A percentile compares a stretch with the other conserved stretches of the same genome.
phyloP scores from a whole-genome alignment of 352 stramenopile species.

The Globisporangium iwayamae region DNA sequence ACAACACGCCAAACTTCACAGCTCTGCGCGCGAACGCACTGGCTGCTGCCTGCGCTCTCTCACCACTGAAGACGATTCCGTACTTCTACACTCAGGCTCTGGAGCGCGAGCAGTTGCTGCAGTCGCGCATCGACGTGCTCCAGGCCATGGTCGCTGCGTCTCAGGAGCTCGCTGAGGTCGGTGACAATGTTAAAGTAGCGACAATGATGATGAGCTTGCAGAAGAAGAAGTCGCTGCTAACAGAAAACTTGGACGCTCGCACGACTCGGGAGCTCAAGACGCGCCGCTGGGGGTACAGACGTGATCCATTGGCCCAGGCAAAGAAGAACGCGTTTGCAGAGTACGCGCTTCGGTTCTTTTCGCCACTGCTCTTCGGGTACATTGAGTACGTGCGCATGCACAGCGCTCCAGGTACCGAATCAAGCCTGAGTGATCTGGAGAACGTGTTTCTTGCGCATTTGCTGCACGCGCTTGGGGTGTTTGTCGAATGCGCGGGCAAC shows the following conservation, averaged over 20 bases:
- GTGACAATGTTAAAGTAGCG: conserved; percentile 21
- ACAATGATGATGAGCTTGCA: background rate
- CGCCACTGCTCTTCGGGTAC: conserved; percentile 71
- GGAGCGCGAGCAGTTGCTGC: conserved; percentile 69
- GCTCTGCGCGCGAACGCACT: conserved; percentile 43
- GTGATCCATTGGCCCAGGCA: conserved; percentile 35
- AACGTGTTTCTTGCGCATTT: conserved; percentile 68
- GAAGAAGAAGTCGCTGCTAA: conserved; percentile 38
- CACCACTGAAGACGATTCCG: conserved; percentile 39
- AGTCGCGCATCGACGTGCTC: conserved; percentile 65
- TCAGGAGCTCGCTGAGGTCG: conserved; percentile 64
- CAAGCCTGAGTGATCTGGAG: conserved; percentile 47
- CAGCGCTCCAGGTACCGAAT: conserved; percentile 9
- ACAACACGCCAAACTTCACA: conserved; percentile 52
- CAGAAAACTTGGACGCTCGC: conserved; percentile 36
- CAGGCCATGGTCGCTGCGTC: conserved; percentile 52
- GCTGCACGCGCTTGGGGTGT: conserved; percentile 57
- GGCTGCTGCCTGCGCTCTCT: conserved; percentile 40
- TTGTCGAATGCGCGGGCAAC: conserved; percentile 70
- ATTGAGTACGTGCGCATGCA: conserved; percentile 47
- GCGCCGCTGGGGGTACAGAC: conserved; percentile 63
- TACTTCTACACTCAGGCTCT: conserved; percentile 63
- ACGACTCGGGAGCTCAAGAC: conserved; percentile 63
- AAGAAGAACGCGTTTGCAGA: conserved; percentile 69
- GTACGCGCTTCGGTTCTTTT: conserved; percentile 66